Conservation (phyloP, 164 flowering plant genomes). For the Liriodendron chinense region DNA sequence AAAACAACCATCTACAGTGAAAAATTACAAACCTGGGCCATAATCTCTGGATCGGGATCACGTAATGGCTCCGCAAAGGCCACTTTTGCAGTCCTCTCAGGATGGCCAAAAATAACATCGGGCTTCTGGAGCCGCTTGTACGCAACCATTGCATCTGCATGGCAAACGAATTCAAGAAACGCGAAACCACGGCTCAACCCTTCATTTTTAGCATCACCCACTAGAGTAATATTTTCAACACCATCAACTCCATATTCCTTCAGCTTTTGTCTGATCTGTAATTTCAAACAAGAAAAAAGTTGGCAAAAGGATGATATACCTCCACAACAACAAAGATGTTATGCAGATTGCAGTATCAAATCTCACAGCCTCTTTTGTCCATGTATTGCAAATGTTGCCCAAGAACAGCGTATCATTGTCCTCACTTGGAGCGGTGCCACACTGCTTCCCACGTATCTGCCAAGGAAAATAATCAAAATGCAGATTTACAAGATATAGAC, state of each 20-base stretch:
- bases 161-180: conserved; percentile 71
- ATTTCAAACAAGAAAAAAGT: neutral
- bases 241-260: conserved; percentile 24
- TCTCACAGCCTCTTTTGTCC: conserved; percentile 88
- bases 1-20: neutral
- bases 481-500: neutral
- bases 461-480: conserved; percentile 1
- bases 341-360: neutral
- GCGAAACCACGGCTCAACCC: conserved; percentile 84
- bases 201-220: conserved; percentile 59
- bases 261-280: conserved; percentile 62
- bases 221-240: conserved; percentile 44
- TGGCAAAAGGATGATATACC: neutral
- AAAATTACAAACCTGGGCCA: conserved; percentile 44
- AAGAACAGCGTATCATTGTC: conserved; percentile 71
- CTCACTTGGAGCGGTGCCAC: conserved; percentile 71
- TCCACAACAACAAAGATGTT: neutral
- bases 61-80: conserved; percentile 85
- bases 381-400: conserved; percentile 82
- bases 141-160: conserved; percentile 70
- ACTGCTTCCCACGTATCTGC: conserved; percentile 74
- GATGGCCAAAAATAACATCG: conserved; percentile 73
- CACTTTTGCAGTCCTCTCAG: conserved; percentile 78
- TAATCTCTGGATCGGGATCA: conserved; percentile 74
- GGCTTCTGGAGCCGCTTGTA: conserved; percentile 80